Conservation (phyloP, 2,329 filamentous ascomycete genomes). For the Raffaelea ambrosiae region DNA sequence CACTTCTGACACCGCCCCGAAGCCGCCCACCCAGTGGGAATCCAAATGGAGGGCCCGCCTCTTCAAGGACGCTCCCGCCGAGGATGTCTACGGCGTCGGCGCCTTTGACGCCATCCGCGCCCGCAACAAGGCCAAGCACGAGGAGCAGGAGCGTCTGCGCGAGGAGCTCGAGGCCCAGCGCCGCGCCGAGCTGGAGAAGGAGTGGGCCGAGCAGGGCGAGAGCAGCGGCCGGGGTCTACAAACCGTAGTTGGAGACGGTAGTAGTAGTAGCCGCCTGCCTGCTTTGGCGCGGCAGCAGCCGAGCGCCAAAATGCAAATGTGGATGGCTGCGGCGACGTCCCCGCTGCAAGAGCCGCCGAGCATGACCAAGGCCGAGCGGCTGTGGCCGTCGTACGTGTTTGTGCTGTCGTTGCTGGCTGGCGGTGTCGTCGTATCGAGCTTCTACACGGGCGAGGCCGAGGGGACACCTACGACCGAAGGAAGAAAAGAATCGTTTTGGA, state of each 20-base stretch:
- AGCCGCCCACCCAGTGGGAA: background rate
- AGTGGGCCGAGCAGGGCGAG: conserved; percentile 24
- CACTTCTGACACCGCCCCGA: background rate
- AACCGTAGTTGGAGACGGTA: conserved; percentile 19
- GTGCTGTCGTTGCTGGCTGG: conserved; percentile 35
- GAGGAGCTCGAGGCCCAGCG: conserved; percentile 22
- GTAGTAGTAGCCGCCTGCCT: conserved; percentile 21
- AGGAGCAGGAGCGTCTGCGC: conserved; percentile 27
- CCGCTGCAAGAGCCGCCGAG: conserved; percentile 42
- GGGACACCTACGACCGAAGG: conserved; percentile 26
- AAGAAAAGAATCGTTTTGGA: background rate
- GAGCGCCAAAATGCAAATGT: conserved; percentile 33
- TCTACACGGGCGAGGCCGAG: conserved; percentile 25
- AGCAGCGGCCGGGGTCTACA: too few species aligned
- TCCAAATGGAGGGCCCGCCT: conserved; percentile 9
- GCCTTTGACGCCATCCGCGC: conserved; percentile 49
- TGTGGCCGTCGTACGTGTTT: conserved; percentile 45
- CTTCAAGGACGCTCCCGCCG: conserved; percentile 18
- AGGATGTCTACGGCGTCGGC: conserved; percentile 50
- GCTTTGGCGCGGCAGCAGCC: conserved; percentile 24
- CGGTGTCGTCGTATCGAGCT: conserved; percentile 31
- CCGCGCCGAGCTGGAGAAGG: conserved; percentile 7
- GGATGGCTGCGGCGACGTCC: conserved; percentile 37
- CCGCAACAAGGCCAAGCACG: conserved; percentile 38
- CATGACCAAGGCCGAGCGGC: conserved; percentile 42